phyloP scores from a whole-genome alignment of 2,329 filamentous ascomycete genomes.

The Thelonectria olida region DNA sequence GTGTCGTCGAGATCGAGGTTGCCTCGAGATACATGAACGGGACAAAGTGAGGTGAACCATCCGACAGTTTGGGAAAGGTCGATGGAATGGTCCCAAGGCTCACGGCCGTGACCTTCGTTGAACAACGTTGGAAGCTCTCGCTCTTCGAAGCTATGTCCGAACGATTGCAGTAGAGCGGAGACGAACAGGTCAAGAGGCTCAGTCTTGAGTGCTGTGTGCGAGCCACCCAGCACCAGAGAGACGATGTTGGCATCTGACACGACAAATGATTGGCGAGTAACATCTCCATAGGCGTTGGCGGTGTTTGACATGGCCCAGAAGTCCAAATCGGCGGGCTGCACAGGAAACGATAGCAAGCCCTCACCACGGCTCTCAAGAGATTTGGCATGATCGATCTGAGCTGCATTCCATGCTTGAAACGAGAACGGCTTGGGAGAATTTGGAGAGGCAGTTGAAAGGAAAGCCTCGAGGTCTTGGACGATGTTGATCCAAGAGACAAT shows the following conservation, averaged over 20 bases:
- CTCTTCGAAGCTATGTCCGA: conserved; percentile 45
- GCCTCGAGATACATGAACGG: conserved; percentile 34
- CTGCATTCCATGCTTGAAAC: conserved; percentile 50
- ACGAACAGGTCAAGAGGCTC: conserved; percentile 51
- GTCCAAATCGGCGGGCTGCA: conserved; percentile 15
- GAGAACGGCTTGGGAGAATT: conserved; percentile 36
- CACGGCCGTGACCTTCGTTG: conserved; percentile 54
- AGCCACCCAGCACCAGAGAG: conserved; percentile 30
- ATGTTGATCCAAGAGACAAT: conserved; percentile 57
- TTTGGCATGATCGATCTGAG: conserved; percentile 45
- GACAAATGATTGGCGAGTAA: conserved; percentile 5
- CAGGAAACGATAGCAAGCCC: conserved; percentile 9
- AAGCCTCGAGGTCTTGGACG: conserved; percentile 53
- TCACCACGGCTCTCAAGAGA: neutral
- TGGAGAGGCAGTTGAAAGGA: conserved; percentile 39
- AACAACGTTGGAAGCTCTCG: conserved; percentile 48
- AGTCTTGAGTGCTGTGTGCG: conserved; percentile 45
- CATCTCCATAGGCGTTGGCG: conserved; percentile 22
- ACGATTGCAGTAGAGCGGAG: conserved; percentile 46
- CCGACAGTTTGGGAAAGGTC: conserved; percentile 53
- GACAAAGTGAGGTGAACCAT: conserved; percentile 56
- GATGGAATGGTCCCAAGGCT: conserved; percentile 43
- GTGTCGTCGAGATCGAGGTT: neutral
- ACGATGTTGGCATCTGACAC: conserved; percentile 2
- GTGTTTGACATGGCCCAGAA: conserved; percentile 32